These are phyloP conservation scores for Pelargonium australe DNA, from an alignment of 441 rosid species.

Conservation along the genomic window DNA sequence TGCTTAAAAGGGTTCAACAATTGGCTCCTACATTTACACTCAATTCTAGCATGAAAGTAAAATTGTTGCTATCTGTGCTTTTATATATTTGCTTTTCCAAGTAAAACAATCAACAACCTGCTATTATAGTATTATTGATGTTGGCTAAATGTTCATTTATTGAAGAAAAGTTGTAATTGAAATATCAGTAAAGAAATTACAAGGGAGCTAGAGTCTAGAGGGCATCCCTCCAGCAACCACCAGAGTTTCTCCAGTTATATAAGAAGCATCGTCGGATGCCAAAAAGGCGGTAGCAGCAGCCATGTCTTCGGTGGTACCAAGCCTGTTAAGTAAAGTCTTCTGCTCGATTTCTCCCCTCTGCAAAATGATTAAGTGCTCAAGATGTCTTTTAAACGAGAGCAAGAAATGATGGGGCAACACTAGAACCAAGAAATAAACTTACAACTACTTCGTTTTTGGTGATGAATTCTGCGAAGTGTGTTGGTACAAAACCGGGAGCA, in stretches of 20 bases:
- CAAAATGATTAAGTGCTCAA: neutral
- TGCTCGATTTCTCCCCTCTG: slow-evolving; percentile 50
- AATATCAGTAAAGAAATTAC: neutral
- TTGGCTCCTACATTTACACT: neutral
- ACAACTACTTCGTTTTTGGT: slow-evolving; percentile 42
- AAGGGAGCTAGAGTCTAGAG: slow-evolving; percentile 52
- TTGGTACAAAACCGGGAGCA: slow-evolving; percentile 92
- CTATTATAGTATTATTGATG: neutral
- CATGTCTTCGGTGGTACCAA: slow-evolving; percentile 76
- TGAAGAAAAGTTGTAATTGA: neutral
- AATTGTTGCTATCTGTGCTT: neutral
- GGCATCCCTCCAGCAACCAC: slow-evolving; percentile 86
- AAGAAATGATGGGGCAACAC: neutral
- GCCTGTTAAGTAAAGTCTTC: slow-evolving; percentile 56
- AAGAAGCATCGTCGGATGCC: slow-evolving; percentile 80
- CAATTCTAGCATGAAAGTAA: neutral
- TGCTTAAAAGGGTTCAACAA: neutral
- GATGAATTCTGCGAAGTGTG: slow-evolving; percentile 60
- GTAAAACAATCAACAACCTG: too few relatives aligned
- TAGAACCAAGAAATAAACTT: slow-evolving; percentile 22
- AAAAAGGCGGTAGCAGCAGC: slow-evolving; percentile 76
- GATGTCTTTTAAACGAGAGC: neutral
- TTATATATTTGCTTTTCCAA: too few relatives aligned
- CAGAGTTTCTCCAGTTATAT: slow-evolving; percentile 75
- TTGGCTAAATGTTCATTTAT: neutral